These are phyloP conservation scores for Phlebiopsis flavidoalba DNA, from an alignment of 768 basidiomycete species.

Conservation along the genomic window DNA sequence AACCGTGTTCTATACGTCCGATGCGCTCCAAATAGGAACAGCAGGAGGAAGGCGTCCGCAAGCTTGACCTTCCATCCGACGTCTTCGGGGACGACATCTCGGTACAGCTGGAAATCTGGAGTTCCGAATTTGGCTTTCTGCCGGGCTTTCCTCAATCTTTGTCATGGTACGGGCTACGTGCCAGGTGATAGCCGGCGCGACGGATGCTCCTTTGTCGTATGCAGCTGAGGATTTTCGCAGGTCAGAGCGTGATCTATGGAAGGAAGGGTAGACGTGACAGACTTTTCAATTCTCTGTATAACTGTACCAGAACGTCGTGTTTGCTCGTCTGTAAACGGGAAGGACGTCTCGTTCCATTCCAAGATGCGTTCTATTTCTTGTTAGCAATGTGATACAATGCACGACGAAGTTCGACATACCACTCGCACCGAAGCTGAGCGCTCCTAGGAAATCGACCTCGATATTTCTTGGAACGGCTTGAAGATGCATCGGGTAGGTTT, in stretches of 20 bases:
- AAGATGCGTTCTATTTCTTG: slow-evolving; percentile 15
- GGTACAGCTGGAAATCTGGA: background rate
- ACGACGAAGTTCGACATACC: slow-evolving; percentile 8
- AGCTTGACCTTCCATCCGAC: slow-evolving; percentile 9
- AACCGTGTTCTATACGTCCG: slow-evolving; percentile 19
- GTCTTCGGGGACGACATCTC: slow-evolving; percentile 4
- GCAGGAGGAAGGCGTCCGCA: slow-evolving; percentile 13
- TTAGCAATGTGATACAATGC: no score
- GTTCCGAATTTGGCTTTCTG: slow-evolving; percentile 14
- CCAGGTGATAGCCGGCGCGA: slow-evolving; percentile 17
- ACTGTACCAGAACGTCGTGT: slow-evolving; percentile 10
- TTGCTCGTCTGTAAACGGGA: slow-evolving; percentile 20
- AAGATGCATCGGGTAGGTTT: slow-evolving; percentile 17
- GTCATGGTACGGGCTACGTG: slow-evolving; percentile 19
- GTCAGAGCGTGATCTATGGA: background rate
- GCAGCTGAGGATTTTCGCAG: background rate
- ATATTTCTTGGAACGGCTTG: slow-evolving; percentile 6
- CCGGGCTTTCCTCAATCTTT: slow-evolving; percentile 12
- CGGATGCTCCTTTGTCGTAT: background rate
- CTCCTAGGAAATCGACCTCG: slow-evolving; percentile 19
- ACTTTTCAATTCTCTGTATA: slow-evolving; percentile 20
- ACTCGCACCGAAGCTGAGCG: slow-evolving; percentile 19
- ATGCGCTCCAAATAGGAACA: slow-evolving; percentile 18
- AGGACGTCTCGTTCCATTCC: slow-evolving; percentile 18
- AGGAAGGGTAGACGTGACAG: background rate